phyloP scores from a whole-genome alignment of 2,329 filamentous ascomycete species.

The Neofusicoccum umdonicola region DNA sequence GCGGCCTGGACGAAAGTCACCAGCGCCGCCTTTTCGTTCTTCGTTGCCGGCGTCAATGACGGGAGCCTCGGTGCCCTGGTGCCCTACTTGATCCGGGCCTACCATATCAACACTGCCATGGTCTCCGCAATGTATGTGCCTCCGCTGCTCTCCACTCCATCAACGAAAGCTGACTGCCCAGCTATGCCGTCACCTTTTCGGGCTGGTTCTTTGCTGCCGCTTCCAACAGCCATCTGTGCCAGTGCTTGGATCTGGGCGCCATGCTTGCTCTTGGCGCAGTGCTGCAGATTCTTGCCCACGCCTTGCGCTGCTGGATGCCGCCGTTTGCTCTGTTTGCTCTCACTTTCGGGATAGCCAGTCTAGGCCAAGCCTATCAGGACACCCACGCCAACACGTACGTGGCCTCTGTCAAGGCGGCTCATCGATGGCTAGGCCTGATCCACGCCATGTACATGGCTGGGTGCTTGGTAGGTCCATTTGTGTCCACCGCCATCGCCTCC shows the following conservation, averaged over 20 bases:
- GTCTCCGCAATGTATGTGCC: conserved; percentile 52
- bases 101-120: conserved; percentile 50
- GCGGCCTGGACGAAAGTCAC: conserved; percentile 46
- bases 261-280: conserved; percentile 57
- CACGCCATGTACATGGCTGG: conserved; percentile 62
- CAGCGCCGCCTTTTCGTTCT: conserved; percentile 61
- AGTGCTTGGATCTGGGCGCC: conserved; percentile 55
- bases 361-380: conserved; percentile 64
- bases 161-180: conserved; percentile 4
- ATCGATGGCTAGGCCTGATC: conserved; percentile 62
- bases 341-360: conserved; percentile 57
- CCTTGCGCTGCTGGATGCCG: conserved; percentile 56
- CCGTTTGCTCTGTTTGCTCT: conserved; percentile 57
- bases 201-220: conserved; percentile 61
- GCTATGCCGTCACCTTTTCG: conserved; percentile 56
- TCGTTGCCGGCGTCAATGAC: conserved; percentile 64
- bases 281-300: conserved; percentile 55
- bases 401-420: conserved; percentile 49
- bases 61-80: conserved; percentile 63
- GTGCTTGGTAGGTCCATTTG: conserved; percentile 57
- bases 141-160: not conserved
- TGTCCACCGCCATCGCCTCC: conserved; percentile 27
- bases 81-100: conserved; percentile 60
- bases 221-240: conserved; percentile 54
- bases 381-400: conserved; percentile 64